These are phyloP conservation scores for Thermochaetoides dissita DNA, from an alignment of 2,329 filamentous ascomycete genomes.

Conservation along the genomic window DNA sequence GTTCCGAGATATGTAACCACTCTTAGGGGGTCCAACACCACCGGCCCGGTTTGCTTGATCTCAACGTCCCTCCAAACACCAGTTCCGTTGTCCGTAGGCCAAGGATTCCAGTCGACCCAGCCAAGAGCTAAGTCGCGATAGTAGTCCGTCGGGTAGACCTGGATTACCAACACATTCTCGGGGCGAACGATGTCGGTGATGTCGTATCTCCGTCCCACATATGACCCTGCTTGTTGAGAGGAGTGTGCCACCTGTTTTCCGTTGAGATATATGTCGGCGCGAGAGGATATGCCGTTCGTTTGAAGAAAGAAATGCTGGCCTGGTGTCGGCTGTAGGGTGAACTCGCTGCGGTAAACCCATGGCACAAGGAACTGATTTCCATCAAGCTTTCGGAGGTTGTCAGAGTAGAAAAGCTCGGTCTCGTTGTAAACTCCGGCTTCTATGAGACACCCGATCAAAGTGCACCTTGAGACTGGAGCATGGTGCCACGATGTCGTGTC, in stretches of 20 bases:
- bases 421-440: slow-evolving; percentile 38
- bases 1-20: slow-evolving; percentile 29
- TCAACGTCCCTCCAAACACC: slow-evolving; percentile 48
- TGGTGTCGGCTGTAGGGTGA: slow-evolving; percentile 22
- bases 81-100: slow-evolving; percentile 47
- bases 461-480: slow-evolving; percentile 31
- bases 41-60: slow-evolving; percentile 38
- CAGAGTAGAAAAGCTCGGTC: slow-evolving; percentile 39
- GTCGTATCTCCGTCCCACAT: slow-evolving; percentile 41
- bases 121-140: slow-evolving; percentile 43
- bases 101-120: slow-evolving; percentile 50
- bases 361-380: slow-evolving; percentile 34
- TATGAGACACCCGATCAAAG: slow-evolving; percentile 44
- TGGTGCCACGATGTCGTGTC: slow-evolving; percentile 39
- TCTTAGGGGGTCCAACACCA: slow-evolving; percentile 30
- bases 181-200: slow-evolving; percentile 30
- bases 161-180: slow-evolving; percentile 37
- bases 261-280: slow-evolving; percentile 47
- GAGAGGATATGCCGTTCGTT: slow-evolving; percentile 46
- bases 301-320: slow-evolving; percentile 36
- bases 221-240: slow-evolving; percentile 38
- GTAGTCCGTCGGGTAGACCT: slow-evolving; percentile 44
- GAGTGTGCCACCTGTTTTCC: slow-evolving; percentile 36
- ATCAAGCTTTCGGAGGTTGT: slow-evolving; percentile 29
- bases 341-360: slow-evolving; percentile 46